Base-by-base conservation (phyloP, 768 basidiomycete species). In the Vararia minispora region DNA sequence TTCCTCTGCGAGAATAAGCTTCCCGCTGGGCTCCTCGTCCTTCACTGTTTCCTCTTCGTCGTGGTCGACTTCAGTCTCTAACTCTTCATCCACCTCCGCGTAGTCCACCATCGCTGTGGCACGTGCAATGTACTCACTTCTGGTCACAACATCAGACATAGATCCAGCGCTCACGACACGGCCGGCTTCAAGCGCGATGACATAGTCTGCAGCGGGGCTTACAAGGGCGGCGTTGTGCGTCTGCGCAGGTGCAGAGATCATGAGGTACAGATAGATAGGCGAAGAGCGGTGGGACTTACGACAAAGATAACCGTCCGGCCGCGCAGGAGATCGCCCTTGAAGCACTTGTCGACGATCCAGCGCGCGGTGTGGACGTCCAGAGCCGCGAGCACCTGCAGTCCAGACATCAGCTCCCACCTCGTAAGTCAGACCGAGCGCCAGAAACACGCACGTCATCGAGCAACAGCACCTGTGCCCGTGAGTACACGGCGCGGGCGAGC, bases 381-480 rank as follows among this genome's bases (percentile, higher is more conserved):
- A 3, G 70, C 69, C 6, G 68, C 67, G 16, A 73, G 60, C 25
- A n/a, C n/a, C n/a, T n/a, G n/a, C n/a, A n/a, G n/a, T n/a, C n/a
- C n/a, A n/a, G n/a, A n/a, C n/a, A n/a, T n/a, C n/a, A n/a, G n/a
- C n/a, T n/a, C n/a, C n/a, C n/a, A n/a, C n/a, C n/a, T n/a, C n/a
- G n/a, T n/a, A n/a, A n/a, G n/a, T n/a, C n/a, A n/a, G n/a, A n/a
- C n/a, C n/a, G n/a, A n/a, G n/a, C n/a, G n/a, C n/a, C n/a, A n/a
- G n/a, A n/a, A n/a, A n/a, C n/a, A n/a, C n/a, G n/a, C n/a, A 70
- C 72, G 50, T 87, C 84, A 48, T 89, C 85, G 28, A 87, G 58
- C 9, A 89, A 56, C 5, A 89, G 51, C 12, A 76, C 72, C 18
- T 72, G 54, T 0, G 83, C 75, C n/a, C 57, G 57, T 2, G 71